phyloP scores from a whole-genome alignment of 495 filamentous ascomycete genomes.

The Penicillium odoratum region DNA sequence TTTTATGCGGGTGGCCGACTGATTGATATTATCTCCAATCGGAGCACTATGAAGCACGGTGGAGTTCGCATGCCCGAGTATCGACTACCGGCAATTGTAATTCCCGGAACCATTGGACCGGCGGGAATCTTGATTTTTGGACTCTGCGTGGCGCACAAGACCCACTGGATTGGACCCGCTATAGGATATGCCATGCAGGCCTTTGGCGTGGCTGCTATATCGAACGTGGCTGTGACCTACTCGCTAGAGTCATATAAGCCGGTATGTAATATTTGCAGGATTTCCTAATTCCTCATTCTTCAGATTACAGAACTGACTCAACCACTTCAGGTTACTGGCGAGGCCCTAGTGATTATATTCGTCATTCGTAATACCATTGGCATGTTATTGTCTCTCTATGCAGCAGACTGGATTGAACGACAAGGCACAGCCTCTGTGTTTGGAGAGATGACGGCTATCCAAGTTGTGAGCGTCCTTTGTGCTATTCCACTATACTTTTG shows the following conservation, averaged over 20 bases:
- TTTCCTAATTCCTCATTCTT: no score
- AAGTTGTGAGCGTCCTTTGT: constrained; percentile 25
- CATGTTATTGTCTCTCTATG: constrained; percentile 34
- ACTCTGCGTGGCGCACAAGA: constrained; percentile 28
- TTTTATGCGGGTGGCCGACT: constrained; percentile 35
- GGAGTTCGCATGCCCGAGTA: constrained; percentile 31
- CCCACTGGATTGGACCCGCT: constrained; percentile 32
- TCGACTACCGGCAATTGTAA: constrained; percentile 30
- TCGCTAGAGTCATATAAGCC: constrained; percentile 33
- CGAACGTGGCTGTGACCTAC: constrained; percentile 38
- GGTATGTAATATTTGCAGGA: constrained; percentile 13
- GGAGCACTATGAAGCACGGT: constrained; percentile 25
- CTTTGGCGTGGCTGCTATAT: constrained; percentile 35
- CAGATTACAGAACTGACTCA: neutral
- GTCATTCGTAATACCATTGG: constrained; percentile 36
- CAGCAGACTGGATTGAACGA: constrained; percentile 29
- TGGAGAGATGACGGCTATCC: constrained; percentile 36
- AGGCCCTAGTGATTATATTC: constrained; percentile 35
- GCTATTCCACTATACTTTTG: constrained; percentile 30
- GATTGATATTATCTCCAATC: constrained; percentile 34
- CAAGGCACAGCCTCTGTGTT: constrained; percentile 30
- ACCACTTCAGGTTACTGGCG: constrained; percentile 22
- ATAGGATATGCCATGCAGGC: constrained; percentile 39
- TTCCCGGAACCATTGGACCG: constrained; percentile 30
- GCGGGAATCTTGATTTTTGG: constrained; percentile 34